phyloP scores from a whole-genome alignment of 164 flowering plant species.

The Tetrastigma voinierianum region DNA sequence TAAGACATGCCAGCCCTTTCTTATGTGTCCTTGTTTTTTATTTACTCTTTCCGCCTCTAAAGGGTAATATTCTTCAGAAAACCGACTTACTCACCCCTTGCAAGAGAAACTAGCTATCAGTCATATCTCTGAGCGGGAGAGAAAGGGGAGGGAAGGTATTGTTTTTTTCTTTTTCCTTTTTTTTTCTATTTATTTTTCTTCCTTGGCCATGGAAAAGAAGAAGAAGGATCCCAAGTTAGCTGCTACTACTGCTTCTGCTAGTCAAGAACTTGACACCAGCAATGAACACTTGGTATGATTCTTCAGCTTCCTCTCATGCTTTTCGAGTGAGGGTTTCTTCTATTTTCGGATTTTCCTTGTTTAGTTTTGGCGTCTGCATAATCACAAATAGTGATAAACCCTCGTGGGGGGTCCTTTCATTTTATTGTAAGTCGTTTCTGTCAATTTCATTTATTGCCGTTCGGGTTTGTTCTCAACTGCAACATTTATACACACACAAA shows the following conservation, averaged over 20 bases:
- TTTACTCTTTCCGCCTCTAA: not conserved
- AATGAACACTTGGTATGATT: slow-evolving; percentile 24
- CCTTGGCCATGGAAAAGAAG: slow-evolving; percentile 29
- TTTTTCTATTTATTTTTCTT: slow-evolving; percentile 12
- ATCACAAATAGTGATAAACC: not conserved
- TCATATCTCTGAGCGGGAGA: not conserved
- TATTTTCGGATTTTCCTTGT: slow-evolving; percentile 1
- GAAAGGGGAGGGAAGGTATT: too few species aligned
- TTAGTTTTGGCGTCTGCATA: not conserved
- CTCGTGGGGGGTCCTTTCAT: not conserved
- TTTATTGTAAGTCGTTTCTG: not conserved
- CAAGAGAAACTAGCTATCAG: too few species aligned
- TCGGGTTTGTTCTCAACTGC: too few species aligned
- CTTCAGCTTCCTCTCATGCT: not conserved
- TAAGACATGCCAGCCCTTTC: slow-evolving; percentile 13
- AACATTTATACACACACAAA: too few species aligned
- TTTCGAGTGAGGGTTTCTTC: not conserved
- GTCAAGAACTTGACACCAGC: slow-evolving; percentile 22
- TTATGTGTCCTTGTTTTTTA: slow-evolving; percentile 6
- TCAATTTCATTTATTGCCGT: not conserved
- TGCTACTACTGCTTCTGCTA: slow-evolving; percentile 3
- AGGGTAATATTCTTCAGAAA: too few species aligned
- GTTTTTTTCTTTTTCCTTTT: too few species aligned
- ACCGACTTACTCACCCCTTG: too few species aligned
- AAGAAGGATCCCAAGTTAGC: slow-evolving; percentile 14